Evolutionary conservation across 2,329 filamentous ascomycete species (phyloP), one percentile per base, ranked within the genome.

Genomic region (Claviceps pusilla): DNA sequence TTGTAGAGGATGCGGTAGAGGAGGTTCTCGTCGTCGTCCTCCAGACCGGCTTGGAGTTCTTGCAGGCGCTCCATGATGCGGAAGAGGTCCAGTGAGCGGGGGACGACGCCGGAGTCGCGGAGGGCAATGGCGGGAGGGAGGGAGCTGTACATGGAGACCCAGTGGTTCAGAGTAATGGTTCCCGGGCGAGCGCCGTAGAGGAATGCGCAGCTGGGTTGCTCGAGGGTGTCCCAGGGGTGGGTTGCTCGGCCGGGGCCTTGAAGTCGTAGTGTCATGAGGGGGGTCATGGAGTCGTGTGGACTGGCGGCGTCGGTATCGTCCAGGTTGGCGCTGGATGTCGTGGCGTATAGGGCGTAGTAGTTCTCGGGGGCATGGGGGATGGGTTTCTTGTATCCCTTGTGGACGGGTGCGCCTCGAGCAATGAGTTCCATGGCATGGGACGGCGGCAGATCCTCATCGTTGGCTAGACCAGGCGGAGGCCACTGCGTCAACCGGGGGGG

Each of bases 191-290:
- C 71, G 12, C 86, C 86, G 65, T 80, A 84, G 59, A 76, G 78
- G 64, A 85, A 86, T 0, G 80, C 75, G 66, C 82, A 81, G 64
- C 83, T 87, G 4, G 86, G 86, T 62, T 88, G 84, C 63, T 89
- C 86, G 31, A 89, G 71, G 1, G 84, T 83, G 57, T 84, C 78
- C 85, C 82, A 88, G 2, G 82, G 83, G 56, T 72, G 65, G 3
- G 65, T 63, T 48, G 77, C 70, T 16, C 68, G 62, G 4, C 69
- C 70, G 0, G 65, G 61, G 3, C 73, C 72, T 55, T 73, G 69
- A 14, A 76, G 68, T 31, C 73, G 70, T 62, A 81, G 65, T 2
- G 76, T 79, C 72, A 79, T 80, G 60, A 81, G 73, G 65, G 80
- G 75, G 9, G 71, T 74, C 78, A 81, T 81, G 51, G 73, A 66